Conservation (phyloP, 768 basidiomycete species). For the Boletus insuetus region DNA sequence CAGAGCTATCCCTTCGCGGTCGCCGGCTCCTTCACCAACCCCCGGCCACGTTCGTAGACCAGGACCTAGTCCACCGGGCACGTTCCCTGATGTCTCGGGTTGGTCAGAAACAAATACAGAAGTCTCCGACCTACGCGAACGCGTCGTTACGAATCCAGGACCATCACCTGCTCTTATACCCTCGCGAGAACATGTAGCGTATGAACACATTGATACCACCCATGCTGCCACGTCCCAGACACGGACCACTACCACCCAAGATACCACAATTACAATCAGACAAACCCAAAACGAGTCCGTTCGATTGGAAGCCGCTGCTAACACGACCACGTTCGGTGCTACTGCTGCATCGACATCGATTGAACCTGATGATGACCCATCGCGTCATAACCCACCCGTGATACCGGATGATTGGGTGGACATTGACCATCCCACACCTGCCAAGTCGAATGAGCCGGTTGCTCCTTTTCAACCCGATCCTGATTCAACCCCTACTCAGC, state of each 20-base stretch:
- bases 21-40: constrained; percentile 17
- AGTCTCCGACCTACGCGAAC: constrained; percentile 20
- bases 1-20: constrained; percentile 28
- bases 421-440: constrained; percentile 8
- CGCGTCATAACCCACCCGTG: constrained; percentile 14
- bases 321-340: neutral
- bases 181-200: constrained; percentile 13
- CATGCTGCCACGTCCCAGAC: constrained; percentile 5
- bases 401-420: constrained; percentile 34
- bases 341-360: neutral
- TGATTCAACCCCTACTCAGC: neutral
- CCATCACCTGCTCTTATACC: constrained; percentile 31
- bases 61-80: constrained; percentile 29
- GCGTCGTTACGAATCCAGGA: constrained; percentile 9
- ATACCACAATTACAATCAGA: constrained; percentile 7
- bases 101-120: constrained; percentile 31
- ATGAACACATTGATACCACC: constrained; percentile 13
- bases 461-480: constrained; percentile 4
- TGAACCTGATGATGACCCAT: constrained; percentile 13
- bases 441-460: constrained; percentile 5
- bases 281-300: constrained; percentile 14
- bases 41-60: constrained; percentile 19
- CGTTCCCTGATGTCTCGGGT: constrained; percentile 26
- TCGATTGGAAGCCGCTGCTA: neutral
- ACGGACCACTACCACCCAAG: constrained; percentile 1